phyloP scores from a whole-genome alignment of 1,139 yeast species.

The Yamadazyma blattariae region DNA sequence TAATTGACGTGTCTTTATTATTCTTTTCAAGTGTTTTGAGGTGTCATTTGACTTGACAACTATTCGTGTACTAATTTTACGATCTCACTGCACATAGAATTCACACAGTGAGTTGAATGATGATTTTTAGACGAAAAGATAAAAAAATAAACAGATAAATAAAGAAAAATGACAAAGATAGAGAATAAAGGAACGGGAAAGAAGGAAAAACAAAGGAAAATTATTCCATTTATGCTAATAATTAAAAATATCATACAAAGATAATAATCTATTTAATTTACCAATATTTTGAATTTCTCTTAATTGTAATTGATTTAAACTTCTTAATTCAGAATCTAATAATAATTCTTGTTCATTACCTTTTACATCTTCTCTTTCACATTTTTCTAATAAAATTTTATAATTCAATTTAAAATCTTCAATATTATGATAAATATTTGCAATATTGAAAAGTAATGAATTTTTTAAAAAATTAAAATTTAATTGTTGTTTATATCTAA shows the following conservation, averaged over 20 bases:
- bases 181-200: too few species aligned
- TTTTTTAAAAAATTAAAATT: constrained; percentile 49
- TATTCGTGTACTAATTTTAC: too few species aligned
- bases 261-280: constrained; percentile 52
- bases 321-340: constrained; percentile 71
- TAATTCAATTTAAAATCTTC: constrained; percentile 60
- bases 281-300: constrained; percentile 54
- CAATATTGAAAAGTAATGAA: constrained; percentile 47
- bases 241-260: constrained; percentile 28
- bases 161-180: too few species aligned
- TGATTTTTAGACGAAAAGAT: too few species aligned
- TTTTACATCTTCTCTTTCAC: constrained; percentile 85
- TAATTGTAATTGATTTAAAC: constrained; percentile 58
- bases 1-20: too few species aligned
- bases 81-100: too few species aligned
- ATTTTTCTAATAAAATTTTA: constrained; percentile 68
- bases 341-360: constrained; percentile 77
- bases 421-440: constrained; percentile 55
- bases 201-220: too few species aligned
- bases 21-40: too few species aligned
- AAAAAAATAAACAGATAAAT: too few species aligned
- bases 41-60: too few species aligned
- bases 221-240: too few species aligned
- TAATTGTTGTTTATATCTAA: constrained; percentile 65
- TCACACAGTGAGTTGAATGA: too few species aligned